Evolutionary conservation across 2,329 filamentous ascomycete species (phyloP), one percentile per base, ranked within the genome.

Genomic region (Aspergillaceae sp.): DNA sequence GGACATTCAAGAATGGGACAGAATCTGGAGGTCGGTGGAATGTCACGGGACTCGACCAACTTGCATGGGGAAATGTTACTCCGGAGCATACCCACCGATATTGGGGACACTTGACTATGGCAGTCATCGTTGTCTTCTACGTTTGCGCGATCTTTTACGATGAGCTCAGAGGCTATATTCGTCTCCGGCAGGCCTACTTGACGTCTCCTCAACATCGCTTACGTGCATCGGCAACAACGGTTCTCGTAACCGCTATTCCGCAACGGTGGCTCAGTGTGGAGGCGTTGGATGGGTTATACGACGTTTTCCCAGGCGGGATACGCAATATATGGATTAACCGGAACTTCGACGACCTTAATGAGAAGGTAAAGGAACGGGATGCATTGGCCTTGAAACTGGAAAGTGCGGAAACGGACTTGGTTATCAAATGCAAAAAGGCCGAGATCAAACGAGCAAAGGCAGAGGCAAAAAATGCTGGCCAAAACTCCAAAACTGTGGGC

Each of bases 311-410:
- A 0, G 92, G 92, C 19, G 92, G 92, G 29, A 84, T 98, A 60
- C 81, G 87, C 49, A 97, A 97, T 56, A 86, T 98, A 41, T 98
- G 91, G 90, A 83, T 98, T 57, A 98, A 96, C 49, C 80, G 91
- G 50, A 87, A 98, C 61, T 84, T 88, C 54, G 87, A 90, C 38
- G 77, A 83, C 6, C 76, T 98, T 7, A 77, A 87, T 41, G 84
- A 90, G 50, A 97, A 97, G 63, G 85, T 97, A 40, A 78, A 86
- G 42, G 72, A 80, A 52, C 79, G 92, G 40, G 80, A 89, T 50
- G 70, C 77, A 6, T 71, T 95, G 9, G 88, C 91, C 41, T 65
- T 75, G 37, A 72, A 74, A 46, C 77, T 98, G 0, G 92, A 98
- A 61, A 68, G 69, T 6, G 91, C 91, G 1, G 85, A 97, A 66